Evolutionary conservation across 805 yeast species (phyloP).

Genomic region (Yamadazyma kitorensis): DNA sequence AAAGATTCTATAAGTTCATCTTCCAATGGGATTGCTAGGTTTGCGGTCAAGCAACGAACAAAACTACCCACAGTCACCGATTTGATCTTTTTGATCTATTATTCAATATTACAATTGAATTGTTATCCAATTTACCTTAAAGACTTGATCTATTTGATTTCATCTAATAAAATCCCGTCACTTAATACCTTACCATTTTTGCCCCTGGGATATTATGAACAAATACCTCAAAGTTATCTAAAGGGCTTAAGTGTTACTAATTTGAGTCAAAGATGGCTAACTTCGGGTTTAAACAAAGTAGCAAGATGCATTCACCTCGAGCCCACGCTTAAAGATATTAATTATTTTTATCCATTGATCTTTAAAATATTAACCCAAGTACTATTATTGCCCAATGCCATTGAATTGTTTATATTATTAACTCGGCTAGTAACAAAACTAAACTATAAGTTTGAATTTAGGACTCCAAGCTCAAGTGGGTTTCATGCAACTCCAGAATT

Average conservation of each 20-base stretch:
- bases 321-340: conserved; percentile 5
- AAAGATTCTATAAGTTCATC: conserved; percentile 7
- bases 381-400: conserved; percentile 46
- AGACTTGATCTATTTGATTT: conserved; percentile 45
- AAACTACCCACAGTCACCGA: conserved; percentile 26
- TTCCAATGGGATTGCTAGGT: conserved; percentile 4
- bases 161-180: conserved; percentile 48
- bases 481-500: conserved; percentile 35
- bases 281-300: too few species aligned
- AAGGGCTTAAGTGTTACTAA: background rate
- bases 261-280: conserved; percentile 6
- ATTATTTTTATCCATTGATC: conserved; percentile 35
- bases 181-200: conserved; percentile 36
- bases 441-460: conserved; percentile 5
- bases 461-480: background rate
- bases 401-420: conserved; percentile 43
- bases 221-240: conserved; percentile 27
- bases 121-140: conserved; percentile 46
- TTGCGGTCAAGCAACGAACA: conserved; percentile 11
- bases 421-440: conserved; percentile 16
- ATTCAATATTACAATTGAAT: conserved; percentile 47
- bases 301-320: too few species aligned
- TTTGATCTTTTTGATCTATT: conserved; percentile 42
- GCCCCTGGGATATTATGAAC: conserved; percentile 35
- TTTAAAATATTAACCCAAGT: conserved; percentile 41